These are phyloP conservation scores for Cladosporium oxysporum DNA, from an alignment of 2,329 filamentous ascomycete genomes.

Conservation along the genomic window DNA sequence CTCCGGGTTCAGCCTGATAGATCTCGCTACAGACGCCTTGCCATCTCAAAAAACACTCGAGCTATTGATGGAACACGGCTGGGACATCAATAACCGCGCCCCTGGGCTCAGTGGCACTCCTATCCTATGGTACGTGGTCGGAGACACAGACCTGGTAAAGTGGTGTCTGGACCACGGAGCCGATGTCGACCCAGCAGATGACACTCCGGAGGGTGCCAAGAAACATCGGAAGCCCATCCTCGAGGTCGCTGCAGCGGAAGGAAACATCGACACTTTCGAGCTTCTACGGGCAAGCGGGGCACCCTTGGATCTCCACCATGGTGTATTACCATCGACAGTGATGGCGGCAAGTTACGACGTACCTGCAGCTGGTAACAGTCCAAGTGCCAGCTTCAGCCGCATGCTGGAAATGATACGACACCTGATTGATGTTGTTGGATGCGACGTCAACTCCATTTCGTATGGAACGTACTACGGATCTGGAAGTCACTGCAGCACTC, in stretches of 20 bases:
- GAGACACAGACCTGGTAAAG: neutral
- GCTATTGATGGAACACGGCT: neutral
- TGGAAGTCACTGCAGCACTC: neutral
- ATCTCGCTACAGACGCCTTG: neutral
- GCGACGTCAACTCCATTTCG: neutral
- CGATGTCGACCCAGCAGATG: neutral
- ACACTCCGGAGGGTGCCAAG: neutral
- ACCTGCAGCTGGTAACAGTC: neutral
- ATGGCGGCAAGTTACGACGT: neutral
- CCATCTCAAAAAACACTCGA: neutral
- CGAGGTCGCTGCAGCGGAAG: neutral
- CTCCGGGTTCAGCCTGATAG: too few species aligned
- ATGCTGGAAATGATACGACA: neutral
- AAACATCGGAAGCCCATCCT: neutral
- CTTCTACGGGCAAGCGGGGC: neutral
- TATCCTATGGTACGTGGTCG: neutral
- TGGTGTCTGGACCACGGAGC: neutral
- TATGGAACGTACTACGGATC: neutral
- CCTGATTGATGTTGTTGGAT: neutral
- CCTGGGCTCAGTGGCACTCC: neutral
- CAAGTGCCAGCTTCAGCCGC: neutral
- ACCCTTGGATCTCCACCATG: neutral
- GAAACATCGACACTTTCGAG: neutral
- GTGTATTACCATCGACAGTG: neutral
- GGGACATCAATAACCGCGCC: neutral